Evolutionary conservation across 371 early-diverging fungal species (phyloP).

Genomic region (Blyttiomyces sp.): DNA sequence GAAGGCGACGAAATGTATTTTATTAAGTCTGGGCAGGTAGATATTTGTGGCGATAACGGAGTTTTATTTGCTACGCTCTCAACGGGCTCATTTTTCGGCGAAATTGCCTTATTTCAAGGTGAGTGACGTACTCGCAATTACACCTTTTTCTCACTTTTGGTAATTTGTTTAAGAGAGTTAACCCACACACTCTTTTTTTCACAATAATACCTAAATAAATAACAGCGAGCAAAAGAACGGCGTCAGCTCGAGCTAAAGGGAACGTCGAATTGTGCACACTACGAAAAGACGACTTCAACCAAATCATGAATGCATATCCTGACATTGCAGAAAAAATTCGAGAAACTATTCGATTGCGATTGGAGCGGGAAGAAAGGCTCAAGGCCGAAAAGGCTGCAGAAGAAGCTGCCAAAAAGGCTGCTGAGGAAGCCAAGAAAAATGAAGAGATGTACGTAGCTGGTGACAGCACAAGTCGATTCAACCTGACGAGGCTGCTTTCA

Average conservation of each 20-base stretch:
- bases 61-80: slow-evolving; percentile 21
- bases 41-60: slow-evolving; percentile 25
- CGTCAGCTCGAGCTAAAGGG: slow-evolving; percentile 29
- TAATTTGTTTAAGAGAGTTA: neutral
- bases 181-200: neutral
- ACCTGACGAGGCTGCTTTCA: too few relatives aligned
- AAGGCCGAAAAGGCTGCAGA: slow-evolving; percentile 8
- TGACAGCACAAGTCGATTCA: too few relatives aligned
- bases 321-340: slow-evolving; percentile 26
- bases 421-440: too few relatives aligned
- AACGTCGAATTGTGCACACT: slow-evolving; percentile 34
- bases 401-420: slow-evolving; percentile 3
- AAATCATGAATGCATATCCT: slow-evolving; percentile 28
- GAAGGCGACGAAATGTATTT: slow-evolving; percentile 42
- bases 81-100: slow-evolving; percentile 35
- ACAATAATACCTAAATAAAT: too few relatives aligned
- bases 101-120: slow-evolving; percentile 40
- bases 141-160: neutral
- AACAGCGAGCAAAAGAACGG: slow-evolving; percentile 35
- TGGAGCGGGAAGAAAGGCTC: slow-evolving; percentile 21
- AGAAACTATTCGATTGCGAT: slow-evolving; percentile 23
- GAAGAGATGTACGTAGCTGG: too few relatives aligned
- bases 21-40: slow-evolving; percentile 32
- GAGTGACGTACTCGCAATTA: neutral
- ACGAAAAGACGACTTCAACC: slow-evolving; percentile 25